Evolutionary conservation across 129 eudicot species (phyloP).

Genomic region (Tagetes erecta): DNA sequence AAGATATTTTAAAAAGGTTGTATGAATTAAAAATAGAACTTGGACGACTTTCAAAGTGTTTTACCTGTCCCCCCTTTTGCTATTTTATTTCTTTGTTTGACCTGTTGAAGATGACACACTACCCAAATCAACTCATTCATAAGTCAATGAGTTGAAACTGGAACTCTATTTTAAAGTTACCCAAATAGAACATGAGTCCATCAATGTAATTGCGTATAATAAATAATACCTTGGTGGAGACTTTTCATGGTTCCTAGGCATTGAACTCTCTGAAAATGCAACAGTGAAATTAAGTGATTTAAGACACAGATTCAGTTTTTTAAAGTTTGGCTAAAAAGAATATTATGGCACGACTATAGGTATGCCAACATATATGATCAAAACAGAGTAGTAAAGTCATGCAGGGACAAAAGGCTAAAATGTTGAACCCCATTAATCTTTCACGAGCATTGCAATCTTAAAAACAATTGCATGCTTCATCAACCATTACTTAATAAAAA

Average conservation of each 20-base stretch:
- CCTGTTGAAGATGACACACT: neutral
- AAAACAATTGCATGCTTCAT: neutral
- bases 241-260: constrained; percentile 37
- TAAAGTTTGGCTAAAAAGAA: neutral
- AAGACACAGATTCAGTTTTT: neutral
- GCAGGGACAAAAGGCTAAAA: neutral
- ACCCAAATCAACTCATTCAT: neutral
- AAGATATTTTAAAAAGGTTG: neutral
- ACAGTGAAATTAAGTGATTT: constrained; percentile 16
- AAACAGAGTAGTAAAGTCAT: constrained; percentile 6
- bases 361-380: constrained; percentile 2
- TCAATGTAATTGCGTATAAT: neutral
- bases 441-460: neutral
- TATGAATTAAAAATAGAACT: neutral
- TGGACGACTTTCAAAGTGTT: neutral
- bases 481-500: neutral
- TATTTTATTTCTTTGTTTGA: neutral
- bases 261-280: constrained; percentile 49
- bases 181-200: neutral
- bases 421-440: neutral
- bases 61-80: neutral
- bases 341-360: neutral
- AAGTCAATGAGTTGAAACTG: constrained; percentile 7
- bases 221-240: constrained; percentile 61
- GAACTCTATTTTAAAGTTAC: neutral